These are phyloP conservation scores for Fusarium udum DNA, from an alignment of 2,329 filamentous ascomycete genomes.

Conservation along the genomic window DNA sequence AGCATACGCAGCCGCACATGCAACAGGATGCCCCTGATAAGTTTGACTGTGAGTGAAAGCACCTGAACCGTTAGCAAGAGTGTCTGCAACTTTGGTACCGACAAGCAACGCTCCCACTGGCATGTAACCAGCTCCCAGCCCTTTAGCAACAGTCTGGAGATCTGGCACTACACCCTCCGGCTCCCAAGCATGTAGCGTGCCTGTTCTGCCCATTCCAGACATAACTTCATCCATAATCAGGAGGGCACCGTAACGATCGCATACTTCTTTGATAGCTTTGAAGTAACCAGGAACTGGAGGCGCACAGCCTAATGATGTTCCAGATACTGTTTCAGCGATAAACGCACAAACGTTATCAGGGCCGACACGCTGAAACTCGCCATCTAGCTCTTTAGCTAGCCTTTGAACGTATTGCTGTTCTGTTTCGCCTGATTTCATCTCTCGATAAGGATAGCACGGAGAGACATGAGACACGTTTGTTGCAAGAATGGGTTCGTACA, in stretches of 20 bases:
- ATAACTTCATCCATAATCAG: constrained; percentile 71
- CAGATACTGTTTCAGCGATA: constrained; percentile 34
- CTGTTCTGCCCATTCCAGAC: constrained; percentile 72
- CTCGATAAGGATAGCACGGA: constrained; percentile 40
- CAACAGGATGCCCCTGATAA: constrained; percentile 55
- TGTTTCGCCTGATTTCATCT: constrained; percentile 42
- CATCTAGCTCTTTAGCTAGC: constrained; percentile 25
- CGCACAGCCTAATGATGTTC: constrained; percentile 32
- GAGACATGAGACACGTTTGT: constrained; percentile 43
- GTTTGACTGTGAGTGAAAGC: constrained; percentile 68
- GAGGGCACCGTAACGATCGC: constrained; percentile 63
- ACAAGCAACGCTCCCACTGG: constrained; percentile 28
- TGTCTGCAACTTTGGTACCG: constrained; percentile 5
- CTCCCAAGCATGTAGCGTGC: constrained; percentile 71
- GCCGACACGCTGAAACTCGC: constrained; percentile 24
- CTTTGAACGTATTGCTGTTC: constrained; percentile 24
- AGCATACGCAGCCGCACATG: constrained; percentile 51
- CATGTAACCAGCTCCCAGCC: constrained; percentile 56
- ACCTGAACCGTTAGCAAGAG: constrained; percentile 18
- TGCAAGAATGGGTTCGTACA: constrained; percentile 41
- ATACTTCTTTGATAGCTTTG: constrained; percentile 60
- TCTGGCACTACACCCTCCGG: constrained; percentile 67
- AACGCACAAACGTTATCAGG: constrained; percentile 35
- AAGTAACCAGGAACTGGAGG: constrained; percentile 58
- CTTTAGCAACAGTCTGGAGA: constrained; percentile 73